phyloP scores from a whole-genome alignment of 306 rosid genomes.

The Rosa rugosa region DNA sequence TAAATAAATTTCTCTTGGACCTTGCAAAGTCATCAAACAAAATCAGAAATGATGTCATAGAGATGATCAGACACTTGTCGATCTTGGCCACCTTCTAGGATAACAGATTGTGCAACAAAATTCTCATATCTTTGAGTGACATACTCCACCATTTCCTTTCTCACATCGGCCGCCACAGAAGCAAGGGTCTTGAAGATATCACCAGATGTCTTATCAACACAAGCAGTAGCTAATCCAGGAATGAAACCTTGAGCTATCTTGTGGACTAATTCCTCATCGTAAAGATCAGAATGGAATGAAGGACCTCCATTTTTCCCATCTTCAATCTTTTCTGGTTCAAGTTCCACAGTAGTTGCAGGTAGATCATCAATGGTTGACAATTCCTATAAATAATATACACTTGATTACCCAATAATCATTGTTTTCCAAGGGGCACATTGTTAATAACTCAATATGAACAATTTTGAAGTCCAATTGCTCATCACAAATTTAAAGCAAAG shows the following conservation, averaged over 20 bases:
- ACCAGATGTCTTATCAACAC: constrained; percentile 67
- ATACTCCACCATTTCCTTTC: constrained; percentile 77
- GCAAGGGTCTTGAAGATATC: constrained; percentile 60
- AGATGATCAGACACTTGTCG: constrained; percentile 55
- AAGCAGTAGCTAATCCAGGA: constrained; percentile 71
- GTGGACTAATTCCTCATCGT: constrained; percentile 57
- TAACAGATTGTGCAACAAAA: constrained; percentile 65
- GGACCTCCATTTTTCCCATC: no score
- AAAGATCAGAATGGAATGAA: constrained; percentile 45
- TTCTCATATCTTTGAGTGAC: constrained; percentile 61
- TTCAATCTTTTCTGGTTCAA: no score
- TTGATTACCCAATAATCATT: no score
- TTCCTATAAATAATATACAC: no score
- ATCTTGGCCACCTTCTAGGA: constrained; percentile 45
- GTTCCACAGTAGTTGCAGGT: no score
- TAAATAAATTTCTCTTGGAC: constrained; percentile 49
- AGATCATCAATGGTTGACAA: no score
- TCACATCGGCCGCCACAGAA: constrained; percentile 59
- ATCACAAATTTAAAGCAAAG: no score
- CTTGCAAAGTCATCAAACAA: constrained; percentile 67
- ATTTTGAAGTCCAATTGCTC: no score
- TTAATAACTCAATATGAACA: no score
- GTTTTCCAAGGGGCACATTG: no score
- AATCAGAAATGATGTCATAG: constrained; percentile 62
- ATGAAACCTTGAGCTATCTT: constrained; percentile 72